A percentile compares a stretch with the other conserved stretches of the same genome.
These are phyloP conservation scores for Volvox carteri DNA, from an alignment of 163 green algal genomes.

Conservation along the genomic window DNA sequence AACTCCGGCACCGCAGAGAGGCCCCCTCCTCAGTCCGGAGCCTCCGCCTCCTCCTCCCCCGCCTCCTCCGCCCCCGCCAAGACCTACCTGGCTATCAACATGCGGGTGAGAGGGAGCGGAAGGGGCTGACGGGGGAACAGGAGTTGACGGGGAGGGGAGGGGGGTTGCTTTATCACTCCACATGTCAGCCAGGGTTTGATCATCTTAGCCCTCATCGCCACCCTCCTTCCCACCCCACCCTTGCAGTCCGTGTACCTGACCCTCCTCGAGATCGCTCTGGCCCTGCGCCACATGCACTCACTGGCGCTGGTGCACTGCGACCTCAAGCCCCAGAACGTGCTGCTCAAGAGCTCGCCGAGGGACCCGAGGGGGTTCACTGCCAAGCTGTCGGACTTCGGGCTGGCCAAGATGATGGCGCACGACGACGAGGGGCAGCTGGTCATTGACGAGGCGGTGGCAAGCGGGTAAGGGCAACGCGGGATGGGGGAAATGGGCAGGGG, in stretches of 20 bases:
- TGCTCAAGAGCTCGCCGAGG: conserved; percentile 56
- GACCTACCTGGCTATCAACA: conserved; percentile 41
- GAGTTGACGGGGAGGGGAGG: background rate
- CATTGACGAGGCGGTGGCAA: conserved; percentile 43
- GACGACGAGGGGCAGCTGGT: conserved; percentile 50
- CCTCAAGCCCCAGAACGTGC: conserved; percentile 61
- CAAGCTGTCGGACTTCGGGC: conserved; percentile 59
- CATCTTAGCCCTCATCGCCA: background rate
- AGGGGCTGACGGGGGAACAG: background rate
- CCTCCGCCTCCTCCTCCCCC: no score
- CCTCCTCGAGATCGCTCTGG: conserved; percentile 50
- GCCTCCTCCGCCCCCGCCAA: background rate
- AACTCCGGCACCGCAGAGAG: no score
- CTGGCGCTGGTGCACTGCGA: conserved; percentile 53
- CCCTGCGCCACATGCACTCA: conserved; percentile 51
- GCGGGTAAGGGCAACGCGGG: conserved; percentile 23
- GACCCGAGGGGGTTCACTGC: conserved; percentile 56
- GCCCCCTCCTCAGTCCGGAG: background rate
- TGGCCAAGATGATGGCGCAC: conserved; percentile 50
- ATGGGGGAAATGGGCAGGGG: no score
- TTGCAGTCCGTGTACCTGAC: conserved; percentile 33
- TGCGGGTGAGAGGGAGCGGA: conserved; percentile 16
- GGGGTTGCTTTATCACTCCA: background rate
- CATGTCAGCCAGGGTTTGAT: background rate
- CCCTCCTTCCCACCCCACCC: background rate